Conservation (phyloP, 2,329 filamentous ascomycete genomes). For the Alternaria brassicae region DNA sequence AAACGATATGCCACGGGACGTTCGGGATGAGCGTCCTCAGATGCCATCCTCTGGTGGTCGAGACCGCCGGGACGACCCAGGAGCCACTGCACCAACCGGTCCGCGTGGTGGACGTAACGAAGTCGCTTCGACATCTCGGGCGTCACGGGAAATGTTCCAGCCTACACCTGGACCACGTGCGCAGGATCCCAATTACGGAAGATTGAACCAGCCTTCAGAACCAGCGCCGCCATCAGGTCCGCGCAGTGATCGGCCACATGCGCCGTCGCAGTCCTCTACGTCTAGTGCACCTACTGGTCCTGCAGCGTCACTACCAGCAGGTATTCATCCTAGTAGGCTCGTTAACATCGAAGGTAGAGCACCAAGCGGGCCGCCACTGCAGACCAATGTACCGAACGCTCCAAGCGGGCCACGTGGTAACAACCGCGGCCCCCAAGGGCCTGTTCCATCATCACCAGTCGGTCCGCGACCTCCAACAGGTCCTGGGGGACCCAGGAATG, state of each 20-base stretch:
- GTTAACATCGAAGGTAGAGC: conserved; percentile 49
- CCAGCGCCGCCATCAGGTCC: conserved; percentile 63
- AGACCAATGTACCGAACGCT: conserved; percentile 42
- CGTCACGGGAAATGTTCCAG: conserved; percentile 52
- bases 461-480: conserved; percentile 45
- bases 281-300: conserved; percentile 45
- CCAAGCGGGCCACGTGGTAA: conserved; percentile 47
- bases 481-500: conserved; percentile 36
- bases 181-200: conserved; percentile 58
- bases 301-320: conserved; percentile 48
- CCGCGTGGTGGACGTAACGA: conserved; percentile 57
- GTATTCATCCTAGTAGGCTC: conserved; percentile 63
- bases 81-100: conserved; percentile 59
- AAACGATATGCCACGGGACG: conserved; percentile 35
- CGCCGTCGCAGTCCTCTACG: conserved; percentile 34
- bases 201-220: conserved; percentile 58
- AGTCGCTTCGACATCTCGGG: conserved; percentile 28
- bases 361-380: conserved; percentile 32
- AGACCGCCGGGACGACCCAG: conserved; percentile 51
- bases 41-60: conserved; percentile 40
- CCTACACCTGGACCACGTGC: conserved; percentile 43
- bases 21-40: conserved; percentile 44
- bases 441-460: conserved; percentile 38
- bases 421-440: conserved; percentile 33
- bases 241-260: conserved; percentile 49